Base-by-base conservation (phyloP, 768 basidiomycete species). In the Lactifluus piperatus region DNA sequence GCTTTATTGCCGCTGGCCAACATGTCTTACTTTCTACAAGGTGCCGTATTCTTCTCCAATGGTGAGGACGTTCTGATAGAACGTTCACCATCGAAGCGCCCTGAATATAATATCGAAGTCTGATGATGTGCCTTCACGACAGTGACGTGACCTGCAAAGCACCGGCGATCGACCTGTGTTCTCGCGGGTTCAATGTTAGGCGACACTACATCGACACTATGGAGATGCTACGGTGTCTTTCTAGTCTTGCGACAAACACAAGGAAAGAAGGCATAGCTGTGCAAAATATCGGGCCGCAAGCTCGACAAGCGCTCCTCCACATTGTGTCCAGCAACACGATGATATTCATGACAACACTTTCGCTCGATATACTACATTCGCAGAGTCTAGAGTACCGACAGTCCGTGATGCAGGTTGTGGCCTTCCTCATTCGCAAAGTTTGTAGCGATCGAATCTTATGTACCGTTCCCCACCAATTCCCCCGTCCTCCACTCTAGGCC, bases 291-390 rank as follows among this genome's bases (percentile, higher is more conserved):
- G 83, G 83, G 7, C 77, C 84, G 1, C 88, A 92, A 66, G 93
- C 94, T 0, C 79, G 95, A 45, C 71, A 81, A 22, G 93, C 94
- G 0, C 85, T 95, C 2, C 72, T 97, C 10, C 85, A 88, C 43
- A 88, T 97, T 44, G 94, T 94, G 1, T 78, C 83, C 0, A 79
- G 79, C 48, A 87, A 94, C 64, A 92, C 94, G 5, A 83, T 84
- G 5, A 71, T 98, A 11, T 95, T 98, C 74, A 97, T 98, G 88
- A 88, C 92, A 0, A 97, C 95, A 0, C 71, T 99, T 41, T 84
- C 86, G 4, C 77, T 95, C 63, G 97, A 97, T 68, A 93, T 98
- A 51, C 73, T 95, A 43, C 84, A 85, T 34, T 85, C 89, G 10
- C 78, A 79, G 18, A 83, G 81, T 5, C 75, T 89, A 20, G 84